Conservation (phyloP, 805 yeast genomes). For the Starmerella tilneyi region DNA sequence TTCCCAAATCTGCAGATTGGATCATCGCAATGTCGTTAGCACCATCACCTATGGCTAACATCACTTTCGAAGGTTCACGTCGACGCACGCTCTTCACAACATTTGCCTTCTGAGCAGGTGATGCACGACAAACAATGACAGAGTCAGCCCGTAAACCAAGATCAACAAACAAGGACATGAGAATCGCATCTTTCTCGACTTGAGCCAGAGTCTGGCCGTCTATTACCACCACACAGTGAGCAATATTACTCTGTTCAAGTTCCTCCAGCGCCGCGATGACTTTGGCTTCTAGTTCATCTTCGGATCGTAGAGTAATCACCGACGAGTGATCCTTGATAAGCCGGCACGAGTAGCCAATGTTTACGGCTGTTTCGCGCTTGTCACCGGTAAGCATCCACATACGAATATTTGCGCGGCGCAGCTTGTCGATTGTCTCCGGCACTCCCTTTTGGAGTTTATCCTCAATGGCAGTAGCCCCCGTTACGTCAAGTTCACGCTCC, state of each 20-base stretch:
- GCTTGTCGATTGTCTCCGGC: constrained; percentile 82
- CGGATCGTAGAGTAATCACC: constrained; percentile 53
- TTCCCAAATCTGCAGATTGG: constrained; percentile 94
- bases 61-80: constrained; percentile 58
- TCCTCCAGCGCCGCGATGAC: constrained; percentile 70
- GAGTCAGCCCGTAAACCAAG: constrained; percentile 81
- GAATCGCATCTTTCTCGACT: constrained; percentile 61
- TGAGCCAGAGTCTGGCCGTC: constrained; percentile 80
- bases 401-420: constrained; percentile 85
- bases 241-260: constrained; percentile 61
- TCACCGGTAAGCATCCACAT: constrained; percentile 99
- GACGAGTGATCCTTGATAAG: constrained; percentile 88
- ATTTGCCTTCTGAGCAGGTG: constrained; percentile 90
- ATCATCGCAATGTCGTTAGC: constrained; percentile 99
- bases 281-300: constrained; percentile 51
- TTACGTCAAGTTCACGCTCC: constrained; percentile 56
- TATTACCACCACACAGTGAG: constrained; percentile 88
- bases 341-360: constrained; percentile 90
- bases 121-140: constrained; percentile 89
- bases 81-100: constrained; percentile 76
- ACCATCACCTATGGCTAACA: constrained; percentile 96
- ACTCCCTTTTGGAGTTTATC: constrained; percentile 97
- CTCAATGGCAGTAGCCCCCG: constrained; percentile 95
- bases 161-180: constrained; percentile 69
- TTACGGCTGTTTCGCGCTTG: constrained; percentile 94